Conservation (phyloP, 768 basidiomycete species). For the Amanita phalloides region DNA sequence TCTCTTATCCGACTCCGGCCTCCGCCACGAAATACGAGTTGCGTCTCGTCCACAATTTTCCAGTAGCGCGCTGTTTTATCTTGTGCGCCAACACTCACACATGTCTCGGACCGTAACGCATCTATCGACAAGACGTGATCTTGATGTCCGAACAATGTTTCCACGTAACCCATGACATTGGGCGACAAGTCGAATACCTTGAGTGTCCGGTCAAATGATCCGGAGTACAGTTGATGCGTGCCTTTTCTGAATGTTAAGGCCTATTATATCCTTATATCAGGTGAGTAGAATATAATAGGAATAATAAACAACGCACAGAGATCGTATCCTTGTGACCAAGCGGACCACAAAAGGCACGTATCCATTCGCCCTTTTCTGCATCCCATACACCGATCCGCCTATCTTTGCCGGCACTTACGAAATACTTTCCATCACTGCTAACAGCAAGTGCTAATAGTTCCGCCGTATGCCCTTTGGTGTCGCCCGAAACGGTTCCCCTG, state of each 20-base stretch:
- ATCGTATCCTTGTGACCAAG: slow-evolving; percentile 45
- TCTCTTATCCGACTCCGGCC: slow-evolving; percentile 72
- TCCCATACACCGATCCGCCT: slow-evolving; percentile 83
- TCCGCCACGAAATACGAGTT: slow-evolving; percentile 95
- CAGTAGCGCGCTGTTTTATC: slow-evolving; percentile 92
- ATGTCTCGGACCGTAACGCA: slow-evolving; percentile 72
- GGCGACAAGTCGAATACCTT: slow-evolving; percentile 72
- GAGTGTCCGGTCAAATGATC: slow-evolving; percentile 78
- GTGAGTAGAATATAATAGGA: slow-evolving; percentile 2
- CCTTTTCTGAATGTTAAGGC: slow-evolving; percentile 68
- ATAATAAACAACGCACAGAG: slow-evolving; percentile 17
- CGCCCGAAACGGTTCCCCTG: slow-evolving; percentile 24
- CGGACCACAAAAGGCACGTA: slow-evolving; percentile 73
- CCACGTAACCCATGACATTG: slow-evolving; percentile 82
- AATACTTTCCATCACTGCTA: slow-evolving; percentile 73
- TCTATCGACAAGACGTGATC: slow-evolving; percentile 74
- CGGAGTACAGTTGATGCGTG: slow-evolving; percentile 64
- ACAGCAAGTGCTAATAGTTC: slow-evolving; percentile 79
- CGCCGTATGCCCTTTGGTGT: slow-evolving; percentile 71
- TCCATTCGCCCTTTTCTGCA: slow-evolving; percentile 60
- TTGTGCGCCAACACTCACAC: slow-evolving; percentile 78
- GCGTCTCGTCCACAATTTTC: slow-evolving; percentile 94
- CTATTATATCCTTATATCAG: slow-evolving; percentile 22
- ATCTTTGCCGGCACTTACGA: slow-evolving; percentile 86
- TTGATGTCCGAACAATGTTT: slow-evolving; percentile 96